phyloP scores from a whole-genome alignment of 2,329 filamentous ascomycete species.

The Dothistroma pini region DNA sequence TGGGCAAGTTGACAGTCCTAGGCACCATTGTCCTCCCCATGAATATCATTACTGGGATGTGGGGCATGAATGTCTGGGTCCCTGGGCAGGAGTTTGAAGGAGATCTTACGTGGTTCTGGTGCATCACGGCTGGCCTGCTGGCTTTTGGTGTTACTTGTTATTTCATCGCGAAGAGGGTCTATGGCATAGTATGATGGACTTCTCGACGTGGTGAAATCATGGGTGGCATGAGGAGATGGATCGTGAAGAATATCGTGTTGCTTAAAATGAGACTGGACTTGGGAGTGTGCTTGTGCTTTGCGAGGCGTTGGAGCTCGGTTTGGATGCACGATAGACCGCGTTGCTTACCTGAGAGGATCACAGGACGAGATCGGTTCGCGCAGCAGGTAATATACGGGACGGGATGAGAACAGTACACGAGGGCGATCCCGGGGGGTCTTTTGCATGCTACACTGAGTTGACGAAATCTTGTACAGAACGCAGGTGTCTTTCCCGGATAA shows the following conservation, averaged over 20 bases:
- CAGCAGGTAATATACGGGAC: neutral
- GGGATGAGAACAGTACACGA: neutral
- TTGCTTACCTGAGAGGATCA: neutral
- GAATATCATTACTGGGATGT: slow-evolving; percentile 98
- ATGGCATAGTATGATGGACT: slow-evolving; percentile 63
- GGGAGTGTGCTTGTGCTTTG: neutral
- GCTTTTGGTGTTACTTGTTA: slow-evolving; percentile 78
- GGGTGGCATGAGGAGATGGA: neutral
- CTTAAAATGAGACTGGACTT: neutral
- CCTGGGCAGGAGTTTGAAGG: slow-evolving; percentile 81
- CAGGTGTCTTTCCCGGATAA: neutral
- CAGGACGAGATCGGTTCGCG: neutral
- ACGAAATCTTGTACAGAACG: neutral
- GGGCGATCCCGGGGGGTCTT: neutral
- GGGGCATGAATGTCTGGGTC: slow-evolving; percentile 89
- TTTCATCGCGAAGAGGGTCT: slow-evolving; percentile 76
- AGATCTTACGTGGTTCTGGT: slow-evolving; percentile 47
- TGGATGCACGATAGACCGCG: neutral
- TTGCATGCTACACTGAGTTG: neutral
- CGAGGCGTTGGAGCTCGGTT: neutral
- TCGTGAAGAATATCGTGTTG: neutral
- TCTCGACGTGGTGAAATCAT: neutral
- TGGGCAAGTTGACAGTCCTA: slow-evolving; percentile 90
- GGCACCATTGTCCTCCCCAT: slow-evolving; percentile 97
- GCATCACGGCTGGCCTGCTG: slow-evolving; percentile 67